phyloP scores from a whole-genome alignment of 805 yeast species.

The Candida lessepsii region DNA sequence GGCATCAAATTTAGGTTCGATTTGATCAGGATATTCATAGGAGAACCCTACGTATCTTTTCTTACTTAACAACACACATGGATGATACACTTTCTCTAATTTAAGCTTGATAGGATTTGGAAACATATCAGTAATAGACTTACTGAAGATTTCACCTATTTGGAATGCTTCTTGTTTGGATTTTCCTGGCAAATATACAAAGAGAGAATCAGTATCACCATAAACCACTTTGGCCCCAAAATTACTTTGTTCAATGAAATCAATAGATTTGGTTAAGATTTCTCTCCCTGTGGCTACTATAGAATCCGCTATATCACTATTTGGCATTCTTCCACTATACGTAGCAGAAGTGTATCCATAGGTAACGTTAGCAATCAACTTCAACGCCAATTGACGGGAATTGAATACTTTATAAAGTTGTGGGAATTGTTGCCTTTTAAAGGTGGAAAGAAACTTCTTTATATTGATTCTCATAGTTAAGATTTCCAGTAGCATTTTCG shows the following conservation, averaged over 20 bases:
- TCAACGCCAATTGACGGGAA: conserved; percentile 81
- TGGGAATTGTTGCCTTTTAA: conserved; percentile 31
- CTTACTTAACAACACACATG: conserved; percentile 73
- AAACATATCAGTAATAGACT: conserved; percentile 56
- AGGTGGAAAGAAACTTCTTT: conserved; percentile 67
- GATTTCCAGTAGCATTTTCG: conserved; percentile 82
- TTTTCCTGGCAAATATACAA: conserved; percentile 86
- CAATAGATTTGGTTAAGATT: conserved; percentile 68
- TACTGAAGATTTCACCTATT: conserved; percentile 71
- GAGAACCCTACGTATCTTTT: conserved; percentile 89
- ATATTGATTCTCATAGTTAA: conserved; percentile 77
- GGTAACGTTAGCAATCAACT: conserved; percentile 90
- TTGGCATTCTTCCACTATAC: conserved; percentile 96
- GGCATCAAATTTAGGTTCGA: conserved; percentile 77
- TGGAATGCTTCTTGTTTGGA: conserved; percentile 72
- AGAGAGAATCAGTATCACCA: conserved; percentile 94
- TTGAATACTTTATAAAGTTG: conserved; percentile 58
- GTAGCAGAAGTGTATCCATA: conserved; percentile 96
- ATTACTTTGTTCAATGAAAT: conserved; percentile 55
- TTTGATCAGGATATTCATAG: conserved; percentile 59
- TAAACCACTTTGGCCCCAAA: conserved; percentile 94
- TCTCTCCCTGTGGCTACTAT: conserved; percentile 92
- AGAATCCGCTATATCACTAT: conserved; percentile 91
- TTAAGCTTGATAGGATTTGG: conserved; percentile 83
- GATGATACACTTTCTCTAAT: conserved; percentile 91